Conservation (phyloP, 768 basidiomycete genomes). For the Dentipellis sp. region DNA sequence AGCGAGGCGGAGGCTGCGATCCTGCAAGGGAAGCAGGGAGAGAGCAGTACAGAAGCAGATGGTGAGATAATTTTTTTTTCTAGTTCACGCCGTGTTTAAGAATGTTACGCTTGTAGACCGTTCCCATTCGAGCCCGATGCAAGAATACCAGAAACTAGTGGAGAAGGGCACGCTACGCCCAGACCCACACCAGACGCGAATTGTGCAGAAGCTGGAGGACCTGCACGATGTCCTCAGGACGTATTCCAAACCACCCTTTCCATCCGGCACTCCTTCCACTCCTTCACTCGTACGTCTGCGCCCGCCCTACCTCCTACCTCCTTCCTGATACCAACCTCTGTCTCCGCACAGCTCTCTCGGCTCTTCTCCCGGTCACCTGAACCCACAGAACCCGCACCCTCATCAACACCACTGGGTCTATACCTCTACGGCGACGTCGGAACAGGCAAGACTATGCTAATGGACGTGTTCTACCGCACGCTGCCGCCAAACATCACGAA, state of each 20-base stretch:
- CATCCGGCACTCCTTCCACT: conserved; percentile 23
- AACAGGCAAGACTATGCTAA: conserved; percentile 97
- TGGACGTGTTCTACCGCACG: conserved; percentile 93
- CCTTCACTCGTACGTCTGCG: conserved; percentile 24
- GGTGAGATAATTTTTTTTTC: background rate
- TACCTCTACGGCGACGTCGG: conserved; percentile 97
- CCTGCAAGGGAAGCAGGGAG: background rate
- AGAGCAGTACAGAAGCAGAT: background rate
- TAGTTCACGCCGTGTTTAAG: no score
- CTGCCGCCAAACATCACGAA: conserved; percentile 56
- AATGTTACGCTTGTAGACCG: background rate
- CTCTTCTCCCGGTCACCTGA: conserved; percentile 5
- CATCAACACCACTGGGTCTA: conserved; percentile 51
- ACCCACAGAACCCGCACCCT: conserved; percentile 6
- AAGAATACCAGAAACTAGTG: conserved; percentile 40
- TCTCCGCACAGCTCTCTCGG: conserved; percentile 5
- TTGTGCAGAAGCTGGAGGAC: conserved; percentile 74
- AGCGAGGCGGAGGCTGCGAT: background rate
- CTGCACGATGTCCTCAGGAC: conserved; percentile 61
- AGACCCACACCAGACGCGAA: conserved; percentile 79
- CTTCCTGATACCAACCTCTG: background rate
- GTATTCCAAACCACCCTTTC: conserved; percentile 65
- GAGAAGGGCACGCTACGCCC: conserved; percentile 45
- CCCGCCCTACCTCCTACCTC: background rate
- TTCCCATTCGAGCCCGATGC: conserved; percentile 18